Conservation (phyloP, 805 yeast genomes). For the Debaryomyces tyrocola region DNA sequence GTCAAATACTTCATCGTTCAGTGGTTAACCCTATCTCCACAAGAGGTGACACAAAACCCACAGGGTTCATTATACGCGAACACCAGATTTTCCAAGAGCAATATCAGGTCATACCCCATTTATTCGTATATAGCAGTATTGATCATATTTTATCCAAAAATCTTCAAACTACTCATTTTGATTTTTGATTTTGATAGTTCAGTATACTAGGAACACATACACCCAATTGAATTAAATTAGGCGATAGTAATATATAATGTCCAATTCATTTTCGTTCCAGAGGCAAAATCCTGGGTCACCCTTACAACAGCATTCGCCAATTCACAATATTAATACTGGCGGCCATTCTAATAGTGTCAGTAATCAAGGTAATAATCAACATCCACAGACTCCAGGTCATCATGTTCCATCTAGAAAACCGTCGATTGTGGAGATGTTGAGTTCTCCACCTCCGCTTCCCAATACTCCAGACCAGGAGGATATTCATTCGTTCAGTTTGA, state of each 20-base stretch:
- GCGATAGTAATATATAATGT: slow-evolving; percentile 8
- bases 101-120: too few relatives aligned
- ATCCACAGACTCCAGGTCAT: slow-evolving; percentile 5
- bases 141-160: too few relatives aligned
- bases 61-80: too few relatives aligned
- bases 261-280: slow-evolving; percentile 17
- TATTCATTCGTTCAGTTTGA: slow-evolving; percentile 37
- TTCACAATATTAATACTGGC: background rate
- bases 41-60: too few relatives aligned
- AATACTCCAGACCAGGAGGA: slow-evolving; percentile 38
- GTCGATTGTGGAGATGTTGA: slow-evolving; percentile 71
- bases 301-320: background rate
- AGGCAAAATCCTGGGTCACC: slow-evolving; percentile 18
- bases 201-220: too few relatives aligned
- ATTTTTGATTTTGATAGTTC: too few relatives aligned
- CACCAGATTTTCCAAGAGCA: too few relatives aligned
- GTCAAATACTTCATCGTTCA: too few relatives aligned
- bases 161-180: too few relatives aligned
- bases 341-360: slow-evolving; percentile 1
- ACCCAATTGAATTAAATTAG: slow-evolving; percentile 1
- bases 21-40: too few relatives aligned
- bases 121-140: too few relatives aligned
- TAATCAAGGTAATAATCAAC: background rate
- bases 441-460: slow-evolving; percentile 64
- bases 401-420: slow-evolving; percentile 44